These are phyloP conservation scores for Pichia sp. DNA, from an alignment of 1,139 yeast genomes.

Conservation along the genomic window DNA sequence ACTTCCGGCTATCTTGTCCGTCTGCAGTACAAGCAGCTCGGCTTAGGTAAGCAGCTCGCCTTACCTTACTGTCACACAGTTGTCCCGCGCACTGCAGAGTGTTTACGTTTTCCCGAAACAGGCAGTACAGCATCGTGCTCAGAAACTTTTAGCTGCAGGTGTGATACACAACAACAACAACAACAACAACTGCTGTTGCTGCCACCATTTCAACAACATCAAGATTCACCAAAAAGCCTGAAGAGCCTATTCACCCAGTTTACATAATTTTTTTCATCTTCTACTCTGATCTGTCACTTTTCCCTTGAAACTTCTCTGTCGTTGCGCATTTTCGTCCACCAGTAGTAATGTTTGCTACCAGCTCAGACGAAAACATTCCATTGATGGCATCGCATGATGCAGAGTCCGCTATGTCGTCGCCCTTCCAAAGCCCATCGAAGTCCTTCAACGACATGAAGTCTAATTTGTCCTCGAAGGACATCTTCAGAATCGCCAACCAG, in stretches of 20 bases:
- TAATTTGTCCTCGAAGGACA: slow-evolving; percentile 19
- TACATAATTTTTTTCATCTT: not conserved
- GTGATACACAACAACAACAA: not conserved
- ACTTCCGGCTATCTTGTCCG: not conserved
- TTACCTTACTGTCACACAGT: no score
- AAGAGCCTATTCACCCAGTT: not conserved
- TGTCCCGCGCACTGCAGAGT: not conserved
- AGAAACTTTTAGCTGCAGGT: not conserved
- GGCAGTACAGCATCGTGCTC: not conserved
- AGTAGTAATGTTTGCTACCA: not conserved
- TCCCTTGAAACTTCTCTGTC: not conserved
- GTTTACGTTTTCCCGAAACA: slow-evolving; percentile 9
- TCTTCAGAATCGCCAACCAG: slow-evolving; percentile 29
- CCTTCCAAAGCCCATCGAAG: slow-evolving; percentile 4
- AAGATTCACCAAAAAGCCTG: not conserved
- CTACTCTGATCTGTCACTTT: not conserved
- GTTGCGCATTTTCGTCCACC: not conserved
- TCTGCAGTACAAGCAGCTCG: no score
- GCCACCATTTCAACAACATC: not conserved
- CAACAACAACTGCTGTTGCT: not conserved
- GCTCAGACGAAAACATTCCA: slow-evolving; percentile 1
- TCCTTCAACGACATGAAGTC: slow-evolving; percentile 9
- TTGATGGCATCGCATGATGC: not conserved
- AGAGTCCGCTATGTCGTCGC: slow-evolving; percentile 1
- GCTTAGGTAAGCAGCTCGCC: no score